Evolutionary conservation across 2,329 filamentous ascomycete species (phyloP).

Genomic region (Hymenoscyphus infarciens): DNA sequence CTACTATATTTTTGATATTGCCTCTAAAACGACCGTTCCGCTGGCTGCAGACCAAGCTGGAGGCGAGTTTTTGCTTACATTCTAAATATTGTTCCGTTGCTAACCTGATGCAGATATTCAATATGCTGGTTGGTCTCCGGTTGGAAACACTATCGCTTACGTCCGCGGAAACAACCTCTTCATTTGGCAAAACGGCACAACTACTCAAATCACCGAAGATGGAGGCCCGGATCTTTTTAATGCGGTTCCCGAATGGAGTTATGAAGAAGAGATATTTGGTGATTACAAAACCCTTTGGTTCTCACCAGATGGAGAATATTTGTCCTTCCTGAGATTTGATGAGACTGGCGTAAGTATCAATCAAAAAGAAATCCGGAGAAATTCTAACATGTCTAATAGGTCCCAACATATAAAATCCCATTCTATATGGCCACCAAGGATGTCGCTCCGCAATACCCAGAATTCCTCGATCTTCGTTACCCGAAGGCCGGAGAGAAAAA

Average conservation of each 20-base stretch:
- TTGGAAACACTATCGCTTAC: conserved; percentile 59
- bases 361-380: not conserved
- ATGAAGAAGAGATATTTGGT: conserved; percentile 56
- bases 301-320: conserved; percentile 51
- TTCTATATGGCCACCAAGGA: conserved; percentile 61
- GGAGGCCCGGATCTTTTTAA: conserved; percentile 62
- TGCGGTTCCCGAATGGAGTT: conserved; percentile 62
- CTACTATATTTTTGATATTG: conserved; percentile 61
- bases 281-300: conserved; percentile 52
- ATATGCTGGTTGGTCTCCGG: conserved; percentile 59
- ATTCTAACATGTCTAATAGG: conserved; percentile 5
- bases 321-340: conserved; percentile 55
- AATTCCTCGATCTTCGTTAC: conserved; percentile 60
- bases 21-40: conserved; percentile 50
- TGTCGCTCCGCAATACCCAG: conserved; percentile 58
- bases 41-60: conserved; percentile 52
- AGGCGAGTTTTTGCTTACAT: conserved; percentile 9
- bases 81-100: not conserved
- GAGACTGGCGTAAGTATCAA: conserved; percentile 56
- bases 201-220: conserved; percentile 50
- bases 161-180: conserved; percentile 65
- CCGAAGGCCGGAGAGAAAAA: conserved; percentile 68
- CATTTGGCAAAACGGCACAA: conserved; percentile 51
- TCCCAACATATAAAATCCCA: conserved; percentile 58
- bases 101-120: conserved; percentile 44